Conservation (phyloP, 2,329 filamentous ascomycete genomes). For the Cyanodermella asteris region DNA sequence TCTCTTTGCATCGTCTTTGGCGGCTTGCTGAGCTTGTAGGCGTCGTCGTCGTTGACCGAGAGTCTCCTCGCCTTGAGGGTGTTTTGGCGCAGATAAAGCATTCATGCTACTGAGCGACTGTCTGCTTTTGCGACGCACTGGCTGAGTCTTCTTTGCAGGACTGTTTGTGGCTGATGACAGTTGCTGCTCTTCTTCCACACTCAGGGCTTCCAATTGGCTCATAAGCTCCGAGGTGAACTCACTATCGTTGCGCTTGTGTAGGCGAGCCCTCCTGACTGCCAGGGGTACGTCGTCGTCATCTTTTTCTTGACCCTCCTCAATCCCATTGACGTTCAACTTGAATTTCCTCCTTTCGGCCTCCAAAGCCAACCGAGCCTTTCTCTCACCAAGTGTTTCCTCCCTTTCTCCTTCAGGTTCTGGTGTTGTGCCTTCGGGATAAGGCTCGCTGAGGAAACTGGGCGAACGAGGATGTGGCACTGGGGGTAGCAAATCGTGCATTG, state of each 20-base stretch:
- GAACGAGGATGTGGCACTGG: not conserved
- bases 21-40: slow-evolving; percentile 18
- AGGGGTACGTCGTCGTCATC: slow-evolving; percentile 22
- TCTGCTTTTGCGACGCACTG: no score
- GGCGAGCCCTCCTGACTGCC: slow-evolving; percentile 19
- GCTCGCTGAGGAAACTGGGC: not conserved
- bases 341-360: no score
- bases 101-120: no score
- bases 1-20: no score
- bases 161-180: no score
- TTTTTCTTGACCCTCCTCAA: slow-evolving; percentile 9
- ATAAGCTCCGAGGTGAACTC: slow-evolving; percentile 23
- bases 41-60: slow-evolving; percentile 23
- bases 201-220: slow-evolving; percentile 17
- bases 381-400: no score
- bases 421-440: no score
- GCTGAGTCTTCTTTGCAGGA: not conserved
- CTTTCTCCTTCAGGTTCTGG: no score
- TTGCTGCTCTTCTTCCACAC: no score
- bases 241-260: slow-evolving; percentile 19
- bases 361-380: no score
- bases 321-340: no score
- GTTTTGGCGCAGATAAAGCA: no score
- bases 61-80: slow-evolving; percentile 19
- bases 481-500: not conserved